Evolutionary conservation across 257 asterid genomes (phyloP).

Genomic region (Hygrophila difformis): DNA sequence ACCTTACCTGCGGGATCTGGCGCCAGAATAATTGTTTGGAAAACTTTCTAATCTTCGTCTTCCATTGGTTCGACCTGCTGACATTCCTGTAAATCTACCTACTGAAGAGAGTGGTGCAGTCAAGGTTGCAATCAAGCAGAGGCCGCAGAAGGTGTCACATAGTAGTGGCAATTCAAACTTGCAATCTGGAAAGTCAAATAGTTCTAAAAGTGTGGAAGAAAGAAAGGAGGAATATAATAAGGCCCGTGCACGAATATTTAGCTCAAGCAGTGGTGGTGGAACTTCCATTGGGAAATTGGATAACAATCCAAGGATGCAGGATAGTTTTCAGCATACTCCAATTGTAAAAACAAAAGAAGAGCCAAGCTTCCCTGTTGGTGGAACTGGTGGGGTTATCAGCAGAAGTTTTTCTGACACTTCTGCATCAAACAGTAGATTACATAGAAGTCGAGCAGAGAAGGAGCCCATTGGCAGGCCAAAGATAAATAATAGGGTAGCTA

Average conservation of each 20-base stretch:
- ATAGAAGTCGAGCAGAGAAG: conserved; percentile 69
- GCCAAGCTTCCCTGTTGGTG: conserved; percentile 9
- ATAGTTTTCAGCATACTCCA: conserved; percentile 46
- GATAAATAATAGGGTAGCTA: conserved; percentile 73
- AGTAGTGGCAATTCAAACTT: conserved; percentile 29
- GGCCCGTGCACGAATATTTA: conserved; percentile 97
- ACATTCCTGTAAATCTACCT: conserved; percentile 55
- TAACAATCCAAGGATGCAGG: conserved; percentile 53
- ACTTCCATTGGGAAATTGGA: conserved; percentile 47
- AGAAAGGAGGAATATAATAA: conserved; percentile 92
- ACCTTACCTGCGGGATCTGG: conserved; percentile 86
- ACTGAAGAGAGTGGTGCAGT: conserved; percentile 38
- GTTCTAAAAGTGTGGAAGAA: conserved; percentile 90
- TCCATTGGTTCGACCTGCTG: conserved; percentile 73
- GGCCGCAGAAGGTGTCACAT: conserved; percentile 81
- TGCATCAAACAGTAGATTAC: conserved; percentile 60
- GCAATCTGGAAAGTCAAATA: conserved; percentile 45
- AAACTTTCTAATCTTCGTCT: conserved; percentile 50
- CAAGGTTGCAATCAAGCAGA: conserved; percentile 84
- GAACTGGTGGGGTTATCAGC: conserved; percentile 39
- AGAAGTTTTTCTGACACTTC: conserved; percentile 62
- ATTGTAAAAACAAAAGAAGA: conserved; percentile 20
- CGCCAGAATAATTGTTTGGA: conserved; percentile 80
- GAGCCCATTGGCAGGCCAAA: conserved; percentile 63
- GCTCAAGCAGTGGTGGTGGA: conserved; percentile 54